phyloP scores from a whole-genome alignment of 306 rosid species.

The Datisca glomerata region DNA sequence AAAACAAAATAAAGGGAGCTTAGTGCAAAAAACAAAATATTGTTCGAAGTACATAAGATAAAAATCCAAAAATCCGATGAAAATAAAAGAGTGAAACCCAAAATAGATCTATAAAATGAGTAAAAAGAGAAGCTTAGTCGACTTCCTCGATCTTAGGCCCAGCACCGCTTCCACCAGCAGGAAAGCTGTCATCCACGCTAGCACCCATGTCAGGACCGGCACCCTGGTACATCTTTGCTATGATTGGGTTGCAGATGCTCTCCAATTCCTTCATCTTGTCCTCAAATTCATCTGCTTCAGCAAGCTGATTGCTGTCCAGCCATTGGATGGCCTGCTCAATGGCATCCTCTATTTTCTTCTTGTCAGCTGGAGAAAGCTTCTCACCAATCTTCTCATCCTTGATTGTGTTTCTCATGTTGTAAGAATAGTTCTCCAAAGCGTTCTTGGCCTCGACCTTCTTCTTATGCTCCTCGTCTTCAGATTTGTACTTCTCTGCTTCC shows the following conservation, averaged over 20 bases:
- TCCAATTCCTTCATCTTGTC: slow-evolving; percentile 79
- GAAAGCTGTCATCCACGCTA: slow-evolving; percentile 35
- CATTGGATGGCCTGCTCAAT: slow-evolving; percentile 57
- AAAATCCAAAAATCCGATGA: not conserved
- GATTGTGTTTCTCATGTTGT: slow-evolving; percentile 60
- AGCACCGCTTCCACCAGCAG: slow-evolving; percentile 41
- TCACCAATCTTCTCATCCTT: slow-evolving; percentile 56
- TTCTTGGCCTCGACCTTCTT: slow-evolving; percentile 55
- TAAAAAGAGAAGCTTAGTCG: slow-evolving; percentile 19
- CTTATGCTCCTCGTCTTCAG: slow-evolving; percentile 64
- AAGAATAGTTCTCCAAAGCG: slow-evolving; percentile 53
- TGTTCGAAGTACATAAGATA: too few relatives aligned
- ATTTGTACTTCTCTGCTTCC: slow-evolving; percentile 72
- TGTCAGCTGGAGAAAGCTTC: slow-evolving; percentile 40
- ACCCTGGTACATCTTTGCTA: slow-evolving; percentile 75
- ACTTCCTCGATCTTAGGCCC: slow-evolving; percentile 82
- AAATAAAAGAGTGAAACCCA: not conserved
- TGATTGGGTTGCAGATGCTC: slow-evolving; percentile 65
- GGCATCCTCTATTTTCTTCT: slow-evolving; percentile 59
- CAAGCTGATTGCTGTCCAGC: slow-evolving; percentile 56
- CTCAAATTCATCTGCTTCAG: slow-evolving; percentile 55
- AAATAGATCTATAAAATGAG: not conserved
- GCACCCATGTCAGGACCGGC: slow-evolving; percentile 37
- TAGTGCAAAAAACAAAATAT: not conserved
- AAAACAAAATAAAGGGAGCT: too few relatives aligned